These are phyloP conservation scores for Voacanga thouarsii DNA, from an alignment of 257 asterid genomes.

Conservation along the genomic window DNA sequence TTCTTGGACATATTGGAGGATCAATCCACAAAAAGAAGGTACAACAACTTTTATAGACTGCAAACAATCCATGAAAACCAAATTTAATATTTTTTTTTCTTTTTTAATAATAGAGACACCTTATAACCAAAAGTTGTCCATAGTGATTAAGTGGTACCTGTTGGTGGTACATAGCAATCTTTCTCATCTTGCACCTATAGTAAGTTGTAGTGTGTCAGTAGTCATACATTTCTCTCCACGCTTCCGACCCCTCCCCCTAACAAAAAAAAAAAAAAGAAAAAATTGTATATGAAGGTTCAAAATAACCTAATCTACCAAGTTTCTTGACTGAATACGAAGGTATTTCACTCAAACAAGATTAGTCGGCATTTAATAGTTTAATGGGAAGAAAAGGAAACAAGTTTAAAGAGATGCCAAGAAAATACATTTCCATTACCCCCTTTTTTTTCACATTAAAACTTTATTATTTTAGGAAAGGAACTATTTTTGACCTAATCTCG, in stretches of 20 bases:
- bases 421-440: conserved; percentile 43
- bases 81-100: too few species aligned
- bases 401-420: background rate
- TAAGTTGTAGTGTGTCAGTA: background rate
- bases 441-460: conserved; percentile 91
- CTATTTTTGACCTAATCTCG: conserved; percentile 86
- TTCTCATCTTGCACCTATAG: background rate
- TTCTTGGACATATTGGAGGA: too few species aligned
- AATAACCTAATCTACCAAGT: background rate
- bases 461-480: conserved; percentile 60
- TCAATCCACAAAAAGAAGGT: too few species aligned
- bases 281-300: background rate
- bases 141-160: background rate
- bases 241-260: too few species aligned
- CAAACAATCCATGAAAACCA: too few species aligned
- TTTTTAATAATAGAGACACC: background rate
- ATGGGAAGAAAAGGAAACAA: background rate
- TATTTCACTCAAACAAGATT: background rate
- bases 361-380: background rate
- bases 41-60: too few species aligned
- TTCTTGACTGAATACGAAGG: background rate
- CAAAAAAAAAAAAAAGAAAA: too few species aligned
- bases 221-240: background rate
- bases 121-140: background rate
- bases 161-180: background rate